Base-by-base conservation (phyloP, 768 basidiomycete genomes). In the Panellus pusillus region DNA sequence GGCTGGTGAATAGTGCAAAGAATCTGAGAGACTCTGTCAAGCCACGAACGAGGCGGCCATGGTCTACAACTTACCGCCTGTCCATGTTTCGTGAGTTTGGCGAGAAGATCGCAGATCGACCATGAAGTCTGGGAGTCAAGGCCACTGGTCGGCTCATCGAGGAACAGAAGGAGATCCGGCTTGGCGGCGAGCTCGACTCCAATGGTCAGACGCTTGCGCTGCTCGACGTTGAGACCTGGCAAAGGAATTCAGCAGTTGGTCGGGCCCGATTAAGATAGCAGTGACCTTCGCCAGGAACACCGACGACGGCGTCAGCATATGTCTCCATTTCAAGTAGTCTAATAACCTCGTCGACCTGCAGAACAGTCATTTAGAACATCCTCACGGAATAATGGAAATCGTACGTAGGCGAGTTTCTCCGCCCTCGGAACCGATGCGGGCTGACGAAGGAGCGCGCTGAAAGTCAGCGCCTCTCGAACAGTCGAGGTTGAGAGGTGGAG, bases 141-240 rank as follows among this genome's bases (percentile, higher is more conserved):
- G 54, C 81, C 56, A 52, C 17, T 9, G 15, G 83, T 84, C 0
- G 83, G 83, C 59, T 84, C 82, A 60, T 84, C 83, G 13, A 83
- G 68, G 74, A 84, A 84, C 18, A 79, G 70, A 1, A 81, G 68
- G 0, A 80, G 71, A 53, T 76, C 70, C 14, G 79, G 79, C 66
- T 78, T 79, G 54, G 79, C 76, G 29, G 75, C 79, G 7, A 81
- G 71, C 64, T 80, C 79, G 63, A 81, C 79, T 61, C 75, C 79
- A 58, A 80, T 82, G 13, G 79, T 79, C 18, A 81, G 66, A 28
- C 78, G 74, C 62, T 80, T 80, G 42, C 79, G 66, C 42, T 74
- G 74, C 54, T 74, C 72, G 54, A 74, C 73, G 45, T 69, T 71
- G 12, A 76, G 65, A 17, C 66, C 24, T 24, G 24, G 24, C 3